Evolutionary conservation across 495 filamentous ascomycete genomes (phyloP).

Genomic region (Aspergillus incahuasiensis): DNA sequence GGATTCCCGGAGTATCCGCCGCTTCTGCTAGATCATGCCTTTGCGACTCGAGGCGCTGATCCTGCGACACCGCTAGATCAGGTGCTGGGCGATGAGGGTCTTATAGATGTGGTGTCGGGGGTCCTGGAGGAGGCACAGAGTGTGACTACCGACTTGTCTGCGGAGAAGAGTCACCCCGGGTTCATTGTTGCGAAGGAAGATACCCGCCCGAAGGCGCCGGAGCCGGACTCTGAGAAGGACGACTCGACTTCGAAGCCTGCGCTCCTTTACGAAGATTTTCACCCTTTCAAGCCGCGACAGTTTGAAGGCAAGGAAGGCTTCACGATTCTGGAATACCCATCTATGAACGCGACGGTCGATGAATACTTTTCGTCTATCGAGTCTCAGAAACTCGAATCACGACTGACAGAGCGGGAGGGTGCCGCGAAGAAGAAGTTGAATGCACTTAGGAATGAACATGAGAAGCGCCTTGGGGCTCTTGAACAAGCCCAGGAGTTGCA

Average conservation of each 20-base stretch:
- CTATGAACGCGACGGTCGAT: conserved; percentile 89
- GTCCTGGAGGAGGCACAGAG: conserved; percentile 60
- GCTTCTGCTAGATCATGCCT: conserved; percentile 78
- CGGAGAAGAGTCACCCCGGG: conserved; percentile 45
- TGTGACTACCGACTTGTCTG: conserved; percentile 42
- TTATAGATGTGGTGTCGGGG: conserved; percentile 58
- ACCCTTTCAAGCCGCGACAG: conserved; percentile 85
- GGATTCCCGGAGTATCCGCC: conserved; percentile 85
- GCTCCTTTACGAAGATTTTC: conserved; percentile 88
- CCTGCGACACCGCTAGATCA: conserved; percentile 57
- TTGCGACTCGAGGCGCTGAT: conserved; percentile 65
- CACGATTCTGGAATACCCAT: conserved; percentile 67
- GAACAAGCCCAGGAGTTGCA: conserved; percentile 77
- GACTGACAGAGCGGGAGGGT: conserved; percentile 73
- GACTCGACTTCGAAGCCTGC: conserved; percentile 37
- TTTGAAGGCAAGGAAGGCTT: conserved; percentile 62
- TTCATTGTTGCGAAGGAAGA: conserved; percentile 83
- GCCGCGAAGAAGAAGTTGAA: conserved; percentile 79
- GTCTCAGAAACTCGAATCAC: conserved; percentile 83
- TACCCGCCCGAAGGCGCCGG: conserved; percentile 23
- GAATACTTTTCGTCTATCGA: conserved; percentile 97
- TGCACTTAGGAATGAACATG: conserved; percentile 73
- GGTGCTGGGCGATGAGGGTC: conserved; percentile 59
- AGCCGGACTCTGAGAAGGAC: conserved; percentile 27
- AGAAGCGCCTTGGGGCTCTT: conserved; percentile 74